Conservation (phyloP, 768 basidiomycete genomes). For the Serendipita vermifera region DNA sequence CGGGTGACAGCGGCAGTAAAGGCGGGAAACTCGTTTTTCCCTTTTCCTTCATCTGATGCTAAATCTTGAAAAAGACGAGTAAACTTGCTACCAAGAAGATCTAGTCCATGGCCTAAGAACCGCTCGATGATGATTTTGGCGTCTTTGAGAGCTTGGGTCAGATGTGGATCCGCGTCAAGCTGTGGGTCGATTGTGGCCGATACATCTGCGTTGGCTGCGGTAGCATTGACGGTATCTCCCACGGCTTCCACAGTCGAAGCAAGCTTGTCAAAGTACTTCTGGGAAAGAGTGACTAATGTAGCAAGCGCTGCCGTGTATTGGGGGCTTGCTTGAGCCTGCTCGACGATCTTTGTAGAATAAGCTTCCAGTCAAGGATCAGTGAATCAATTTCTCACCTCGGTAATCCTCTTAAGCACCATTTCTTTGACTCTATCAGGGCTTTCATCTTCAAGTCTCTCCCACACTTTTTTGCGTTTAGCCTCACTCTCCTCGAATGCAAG, state of each 20-base stretch:
- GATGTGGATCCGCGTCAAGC: background rate
- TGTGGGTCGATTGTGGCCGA: background rate
- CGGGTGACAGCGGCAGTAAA: background rate
- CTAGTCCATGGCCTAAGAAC: slow-evolving; percentile 1
- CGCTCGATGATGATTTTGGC: slow-evolving; percentile 1
- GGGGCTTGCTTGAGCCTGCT: slow-evolving; percentile 15
- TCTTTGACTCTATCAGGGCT: slow-evolving; percentile 15
- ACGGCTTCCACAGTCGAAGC: background rate
- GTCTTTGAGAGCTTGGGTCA: background rate
- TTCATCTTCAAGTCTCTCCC: slow-evolving; percentile 11
- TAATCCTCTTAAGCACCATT: slow-evolving; percentile 14
- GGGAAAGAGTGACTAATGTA: background rate
- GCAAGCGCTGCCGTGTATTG: slow-evolving; percentile 15
- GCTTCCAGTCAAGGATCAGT: background rate
- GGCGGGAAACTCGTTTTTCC: background rate
- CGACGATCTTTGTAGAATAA: background rate
- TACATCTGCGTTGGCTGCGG: background rate
- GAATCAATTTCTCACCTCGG: slow-evolving; percentile 14
- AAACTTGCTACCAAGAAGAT: background rate
- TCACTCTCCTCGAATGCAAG: slow-evolving; percentile 6
- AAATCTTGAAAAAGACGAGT: background rate
- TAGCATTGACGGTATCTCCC: background rate
- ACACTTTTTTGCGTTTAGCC: background rate
- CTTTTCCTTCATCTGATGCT: background rate
- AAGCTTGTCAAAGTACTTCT: slow-evolving; percentile 4